These are phyloP conservation scores for Lablab purpureus DNA, from an alignment of 306 rosid genomes.

Conservation along the genomic window DNA sequence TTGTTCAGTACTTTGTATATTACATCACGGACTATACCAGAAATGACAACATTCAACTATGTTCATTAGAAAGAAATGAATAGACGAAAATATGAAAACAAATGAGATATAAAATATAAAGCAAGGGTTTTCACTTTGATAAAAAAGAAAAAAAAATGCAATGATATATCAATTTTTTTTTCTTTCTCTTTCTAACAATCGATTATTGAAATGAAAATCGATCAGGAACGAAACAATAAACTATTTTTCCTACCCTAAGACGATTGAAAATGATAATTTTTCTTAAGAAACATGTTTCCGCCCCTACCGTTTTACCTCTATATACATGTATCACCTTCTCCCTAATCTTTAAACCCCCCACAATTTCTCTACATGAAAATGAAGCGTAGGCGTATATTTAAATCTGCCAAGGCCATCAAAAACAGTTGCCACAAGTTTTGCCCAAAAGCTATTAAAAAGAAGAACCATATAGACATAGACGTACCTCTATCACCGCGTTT, in stretches of 20 bases:
- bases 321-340: neutral
- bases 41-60: neutral
- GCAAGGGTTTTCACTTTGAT: too few species aligned
- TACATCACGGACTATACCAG: neutral
- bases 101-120: neutral
- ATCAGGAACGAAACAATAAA: neutral
- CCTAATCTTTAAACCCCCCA: too few species aligned
- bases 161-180: neutral
- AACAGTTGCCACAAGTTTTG: neutral
- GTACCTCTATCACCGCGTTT: too few species aligned
- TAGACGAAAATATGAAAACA: neutral
- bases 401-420: neutral
- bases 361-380: neutral
- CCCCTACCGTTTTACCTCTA: too few species aligned
- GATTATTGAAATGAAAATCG: neutral
- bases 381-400: neutral
- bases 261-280: neutral
- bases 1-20: neutral
- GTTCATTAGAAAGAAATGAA: neutral
- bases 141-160: neutral
- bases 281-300: neutral
- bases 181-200: neutral
- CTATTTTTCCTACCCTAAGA: neutral
- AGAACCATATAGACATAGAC: too few species aligned
- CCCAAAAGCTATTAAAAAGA: conserved; percentile 2